Percentiles rank a stretch among this genome's conserved stretches.
Conservation (phyloP, 495 filamentous ascomycete genomes). For the Penicillium flavigenum region DNA sequence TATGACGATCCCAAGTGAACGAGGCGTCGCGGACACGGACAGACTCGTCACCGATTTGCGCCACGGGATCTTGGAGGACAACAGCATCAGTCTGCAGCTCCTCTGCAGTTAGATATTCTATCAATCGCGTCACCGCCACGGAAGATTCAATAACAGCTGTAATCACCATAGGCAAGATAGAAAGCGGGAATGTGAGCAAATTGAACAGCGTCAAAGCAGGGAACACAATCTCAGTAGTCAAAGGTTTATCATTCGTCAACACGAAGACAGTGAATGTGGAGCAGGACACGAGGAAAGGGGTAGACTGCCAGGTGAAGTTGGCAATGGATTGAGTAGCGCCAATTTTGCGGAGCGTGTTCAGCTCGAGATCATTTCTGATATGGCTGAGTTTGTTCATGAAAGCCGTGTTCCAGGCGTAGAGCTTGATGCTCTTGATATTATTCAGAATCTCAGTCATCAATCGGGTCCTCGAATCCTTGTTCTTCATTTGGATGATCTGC, state of each 20-base stretch:
- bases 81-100: conserved; percentile 90
- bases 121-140: conserved; percentile 85
- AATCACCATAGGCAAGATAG: conserved; percentile 96
- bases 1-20: conserved; percentile 91
- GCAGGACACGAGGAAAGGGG: conserved; percentile 96
- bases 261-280: conserved; percentile 96
- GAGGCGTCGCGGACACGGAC: conserved; percentile 78
- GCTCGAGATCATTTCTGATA: conserved; percentile 91
- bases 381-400: conserved; percentile 97
- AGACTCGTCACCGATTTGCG: conserved; percentile 77
- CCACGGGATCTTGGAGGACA: conserved; percentile 60
- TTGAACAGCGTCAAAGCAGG: conserved; percentile 92
- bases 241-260: conserved; percentile 69
- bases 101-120: conserved; percentile 80
- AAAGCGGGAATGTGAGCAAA: conserved; percentile 89
- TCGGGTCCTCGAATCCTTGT: conserved; percentile 91
- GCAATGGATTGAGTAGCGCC: conserved; percentile 90
- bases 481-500: conserved; percentile 97
- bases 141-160: conserved; percentile 94
- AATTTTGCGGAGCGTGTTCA: conserved; percentile 94
- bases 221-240: conserved; percentile 95
- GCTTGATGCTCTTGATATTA: conserved; percentile 99
- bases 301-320: conserved; percentile 99
- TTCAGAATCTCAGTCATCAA: conserved; percentile 98
- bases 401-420: conserved; percentile 95